A percentile compares a stretch with the other conserved stretches of the same genome.
phyloP scores from a whole-genome alignment of 768 basidiomycete genomes.

The Tulasnella sp. region DNA sequence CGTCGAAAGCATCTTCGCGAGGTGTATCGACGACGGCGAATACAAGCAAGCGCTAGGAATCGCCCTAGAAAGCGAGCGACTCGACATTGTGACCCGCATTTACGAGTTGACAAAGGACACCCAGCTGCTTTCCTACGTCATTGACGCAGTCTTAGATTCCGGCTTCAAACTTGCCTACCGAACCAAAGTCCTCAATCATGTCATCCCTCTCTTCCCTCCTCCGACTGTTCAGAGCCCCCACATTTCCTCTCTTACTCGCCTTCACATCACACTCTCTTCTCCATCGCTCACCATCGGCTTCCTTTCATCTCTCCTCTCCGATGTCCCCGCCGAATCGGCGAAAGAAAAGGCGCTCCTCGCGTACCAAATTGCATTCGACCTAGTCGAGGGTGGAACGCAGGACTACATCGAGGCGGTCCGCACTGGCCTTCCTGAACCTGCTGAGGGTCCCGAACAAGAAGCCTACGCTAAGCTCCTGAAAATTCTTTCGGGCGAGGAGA shows the following conservation, averaged over 20 bases:
- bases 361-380: conserved; percentile 93
- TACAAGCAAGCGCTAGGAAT: conserved; percentile 96
- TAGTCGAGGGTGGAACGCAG: conserved; percentile 90
- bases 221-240: conserved; percentile 68
- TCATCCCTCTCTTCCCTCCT: conserved; percentile 79
- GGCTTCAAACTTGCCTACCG: conserved; percentile 84
- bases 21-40: conserved; percentile 84
- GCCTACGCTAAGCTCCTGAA: conserved; percentile 67
- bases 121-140: conserved; percentile 79
- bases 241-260: conserved; percentile 76
- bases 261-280: conserved; percentile 84
- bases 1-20: conserved; percentile 83
- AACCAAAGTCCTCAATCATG: conserved; percentile 59
- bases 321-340: conserved; percentile 36
- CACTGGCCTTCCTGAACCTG: conserved; percentile 58
- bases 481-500: conserved; percentile 87
- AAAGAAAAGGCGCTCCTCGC: conserved; percentile 63
- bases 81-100: conserved; percentile 80
- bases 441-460: conserved; percentile 46
- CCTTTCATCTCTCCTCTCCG: conserved; percentile 64
- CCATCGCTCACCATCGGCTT: conserved; percentile 73
- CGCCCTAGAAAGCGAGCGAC: conserved; percentile 83
- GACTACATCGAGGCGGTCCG: conserved; percentile 82
- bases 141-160: conserved; percentile 88
- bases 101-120: conserved; percentile 72